Base-by-base conservation (phyloP, 805 yeast genomes). In the Allodekkera sacchari region DNA sequence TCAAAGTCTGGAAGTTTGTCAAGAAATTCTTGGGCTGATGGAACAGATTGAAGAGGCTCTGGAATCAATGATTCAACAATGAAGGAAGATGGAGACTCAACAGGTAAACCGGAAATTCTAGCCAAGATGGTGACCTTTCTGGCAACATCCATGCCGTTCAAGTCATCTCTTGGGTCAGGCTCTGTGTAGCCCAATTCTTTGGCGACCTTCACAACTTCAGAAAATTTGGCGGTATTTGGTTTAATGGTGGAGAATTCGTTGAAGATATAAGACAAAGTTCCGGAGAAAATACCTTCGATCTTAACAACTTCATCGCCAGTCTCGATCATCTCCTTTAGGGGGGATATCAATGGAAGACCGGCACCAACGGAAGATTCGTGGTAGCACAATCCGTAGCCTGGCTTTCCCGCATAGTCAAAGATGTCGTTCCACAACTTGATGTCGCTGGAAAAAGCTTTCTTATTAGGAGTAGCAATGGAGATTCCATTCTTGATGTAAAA, bases 351-450 rank as follows among this genome's bases (percentile, higher is more conserved):
- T 38, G 99, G 99, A 56, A 92, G 70, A 36, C 97, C 99, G 26
- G 99, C 99, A 53, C 97, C 97, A 37, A 92, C 97, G 6, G 96
- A 85, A 31, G 98, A 94, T 68, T 92, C 99, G 53, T 92, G 98
- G 68, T 87, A 89, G 27, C 87, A 94, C 41, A 89, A 67, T 25
- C 85, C 88, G 30, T 77, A 77, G 22, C 65, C 63, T 28, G 71
- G 66, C 24, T 63, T 59, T 23, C 65, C 68, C 22, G 81, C 70
- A 31, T 59, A 58, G 22, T 56, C 51, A 48, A 83, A 83, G 34
- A 92, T 74, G 31, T 70, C 67, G 35, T 83, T 71, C 96, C 97
- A 92, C 9, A 77, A 61, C 16, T 63, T 56, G 39, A 82, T 59
- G 34, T 74, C 80, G 26, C 87, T 69, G 7, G 96, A 87, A 53